Evolutionary conservation across 2,329 filamentous ascomycete species (phyloP), one percentile per base, ranked within the genome.

Genomic region (Botrytis cinerea): DNA sequence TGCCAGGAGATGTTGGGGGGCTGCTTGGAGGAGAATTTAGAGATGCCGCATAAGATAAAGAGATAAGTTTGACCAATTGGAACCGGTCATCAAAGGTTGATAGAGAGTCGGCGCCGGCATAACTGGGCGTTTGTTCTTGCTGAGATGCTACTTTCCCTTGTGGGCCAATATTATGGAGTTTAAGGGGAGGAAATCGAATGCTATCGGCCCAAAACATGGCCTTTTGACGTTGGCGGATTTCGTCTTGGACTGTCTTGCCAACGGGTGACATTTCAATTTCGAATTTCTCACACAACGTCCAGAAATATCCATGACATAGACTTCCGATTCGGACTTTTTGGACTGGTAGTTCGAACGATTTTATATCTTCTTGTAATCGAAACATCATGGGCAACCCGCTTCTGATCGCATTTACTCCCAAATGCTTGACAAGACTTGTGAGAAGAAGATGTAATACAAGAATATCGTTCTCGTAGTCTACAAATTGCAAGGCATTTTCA

Each of bases 341-440:
- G 60, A 89, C 82, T 0, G 92, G 89, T 38, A 87, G 87, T 64
- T 91, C 89, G 4, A 90, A 85, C 12, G 88, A 87, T 72, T 89
- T 86, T 46, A 96, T 92, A 75, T 96, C 93, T 79, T 97, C 93
- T 81, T 98, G 95, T 1, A 98, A 86, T 63, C 92, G 89, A 81
- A 97, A 90, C 18, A 97, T 87, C 94, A 98, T 97, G 2, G 95
- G 94, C 54, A 98, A 83, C 0, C 94, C 94, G 78, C 89, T 92
- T 73, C 91, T 88, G 8, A 88, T 88, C 25, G 93, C 92, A 80
- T 98, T 97, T 69, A 97, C 89, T 6, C 95, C 95, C 0, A 98
- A 86, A 73, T 90, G 90, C 73, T 89, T 86, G 14, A 94, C 88
- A n/a, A 97, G 85, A 72, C 89, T 93, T 18, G 89, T 85, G 54